These are phyloP conservation scores for Fraxinus latifolia DNA, from an alignment of 305 asterid species.

Conservation along the genomic window DNA sequence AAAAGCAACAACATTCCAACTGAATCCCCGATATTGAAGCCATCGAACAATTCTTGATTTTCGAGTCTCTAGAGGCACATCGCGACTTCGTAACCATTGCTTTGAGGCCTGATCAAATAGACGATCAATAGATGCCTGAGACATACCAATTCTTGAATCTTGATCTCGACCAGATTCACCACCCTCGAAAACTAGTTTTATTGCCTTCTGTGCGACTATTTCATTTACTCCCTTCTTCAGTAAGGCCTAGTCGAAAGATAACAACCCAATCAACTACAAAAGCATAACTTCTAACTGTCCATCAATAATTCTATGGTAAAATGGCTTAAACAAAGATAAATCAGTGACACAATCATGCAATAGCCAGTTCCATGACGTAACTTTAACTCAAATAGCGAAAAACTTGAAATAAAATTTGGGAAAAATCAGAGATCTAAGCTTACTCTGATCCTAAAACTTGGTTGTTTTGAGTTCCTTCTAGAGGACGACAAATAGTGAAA, in stretches of 20 bases:
- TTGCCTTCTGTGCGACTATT: conserved; percentile 60
- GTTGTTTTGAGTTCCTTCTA: background rate
- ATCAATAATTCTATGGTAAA: conserved; percentile 1
- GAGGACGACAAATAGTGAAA: background rate
- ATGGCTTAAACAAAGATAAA: background rate
- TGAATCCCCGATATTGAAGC: conserved; percentile 94
- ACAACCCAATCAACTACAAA: conserved; percentile 14
- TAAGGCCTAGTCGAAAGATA: conserved; percentile 44
- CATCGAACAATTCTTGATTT: conserved; percentile 71
- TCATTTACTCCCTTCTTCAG: conserved; percentile 61
- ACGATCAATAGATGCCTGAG: conserved; percentile 64
- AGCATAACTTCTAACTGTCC: background rate
- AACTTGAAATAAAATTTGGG: background rate
- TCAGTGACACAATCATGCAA: background rate
- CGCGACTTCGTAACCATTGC: conserved; percentile 73
- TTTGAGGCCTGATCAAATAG: conserved; percentile 63
- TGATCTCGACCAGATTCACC: conserved; percentile 36
- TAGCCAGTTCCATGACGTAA: background rate
- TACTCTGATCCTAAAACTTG: background rate
- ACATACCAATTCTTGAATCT: conserved; percentile 51
- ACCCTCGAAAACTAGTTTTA: conserved; percentile 53
- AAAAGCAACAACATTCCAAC: conserved; percentile 48
- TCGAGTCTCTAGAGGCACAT: conserved; percentile 51
- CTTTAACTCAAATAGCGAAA: background rate
- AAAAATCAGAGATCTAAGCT: background rate